Base-by-base conservation (phyloP, 1,284 basidiomycete species). In the Gomphus sp. region DNA sequence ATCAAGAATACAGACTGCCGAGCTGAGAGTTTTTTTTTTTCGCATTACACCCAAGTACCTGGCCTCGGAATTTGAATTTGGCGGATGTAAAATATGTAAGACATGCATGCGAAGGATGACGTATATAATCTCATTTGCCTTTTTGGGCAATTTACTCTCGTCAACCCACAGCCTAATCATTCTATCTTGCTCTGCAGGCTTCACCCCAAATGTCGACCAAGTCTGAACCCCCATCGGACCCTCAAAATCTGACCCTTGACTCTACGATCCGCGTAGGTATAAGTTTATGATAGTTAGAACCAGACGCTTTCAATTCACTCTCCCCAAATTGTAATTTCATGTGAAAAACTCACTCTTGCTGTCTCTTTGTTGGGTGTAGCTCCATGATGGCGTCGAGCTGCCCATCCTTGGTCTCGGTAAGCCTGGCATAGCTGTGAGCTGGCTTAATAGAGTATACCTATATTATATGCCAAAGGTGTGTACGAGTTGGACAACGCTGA, bases 331-430 rank as follows among this genome's bases (percentile, higher is more conserved):
- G 28, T 28, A 47, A 9, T 11, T 47, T 8, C 28, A 22, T 25
- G 34, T 33, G 11, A n/a, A 7, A 34, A 5, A 33, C 22, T 48
- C 22, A 48, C 47, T 28, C 31, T n/a, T 31, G 34, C 16, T 50
- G 11, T 41, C 2, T 44, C 3, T 45, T 28, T 28, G 28, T 28
- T 28, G 28, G 14, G 14, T n/a, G 8, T 61, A 85, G 83, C 72
- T 86, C 62, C 72, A 73, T 50, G 85, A 88, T 70, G 84, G 84
- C 11, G 74, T 80, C 64, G 69, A 76, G 64, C 84, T 88, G 55
- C 85, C 85, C 34, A 69, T 82, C 56, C 71, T 87, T 56, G 85
- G 87, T 4, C 81, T 87, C 62, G 85, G 85, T 76, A 72, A 69
- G 69, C 64, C 14, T 5, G 31, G 44, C 8, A n/a, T 45, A 28